A percentile compares a stretch with the other conserved stretches of the same genome.
These are phyloP conservation scores for Clavaria fumosa DNA, from an alignment of 768 basidiomycete species.

Conservation along the genomic window DNA sequence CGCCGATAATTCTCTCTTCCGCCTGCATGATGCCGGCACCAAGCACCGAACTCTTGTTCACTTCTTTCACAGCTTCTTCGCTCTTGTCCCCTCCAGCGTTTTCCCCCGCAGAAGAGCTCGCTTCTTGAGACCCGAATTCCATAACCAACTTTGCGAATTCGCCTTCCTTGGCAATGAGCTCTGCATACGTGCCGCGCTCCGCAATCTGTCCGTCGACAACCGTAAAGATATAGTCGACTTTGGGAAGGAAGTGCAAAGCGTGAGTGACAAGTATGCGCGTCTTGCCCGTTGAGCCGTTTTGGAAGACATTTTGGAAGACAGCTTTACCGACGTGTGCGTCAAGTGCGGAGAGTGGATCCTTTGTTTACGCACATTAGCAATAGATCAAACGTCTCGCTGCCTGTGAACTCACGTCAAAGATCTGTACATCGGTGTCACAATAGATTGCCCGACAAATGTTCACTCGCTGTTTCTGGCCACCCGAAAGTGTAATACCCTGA, in stretches of 20 bases:
- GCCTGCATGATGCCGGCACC: conserved; percentile 59
- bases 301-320: conserved; percentile 74
- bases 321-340: conserved; percentile 87
- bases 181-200: conserved; percentile 66
- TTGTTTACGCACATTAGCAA: conserved; percentile 2
- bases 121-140: conserved; percentile 64
- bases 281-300: conserved; percentile 44
- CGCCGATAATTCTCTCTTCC: conserved; percentile 72
- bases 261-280: conserved; percentile 87
- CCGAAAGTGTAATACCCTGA: conserved; percentile 74
- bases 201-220: conserved; percentile 62
- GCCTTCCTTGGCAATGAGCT: conserved; percentile 47
- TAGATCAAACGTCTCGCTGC: background rate
- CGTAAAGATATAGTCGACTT: conserved; percentile 76
- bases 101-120: conserved; percentile 29
- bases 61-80: conserved; percentile 20
- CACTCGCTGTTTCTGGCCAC: conserved; percentile 65
- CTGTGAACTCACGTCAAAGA: conserved; percentile 43
- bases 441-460: conserved; percentile 84
- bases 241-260: conserved; percentile 76
- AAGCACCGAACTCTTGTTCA: conserved; percentile 23
- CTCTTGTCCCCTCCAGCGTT: conserved; percentile 15
- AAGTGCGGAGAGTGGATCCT: conserved; percentile 80
- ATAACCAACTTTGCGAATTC: conserved; percentile 59
- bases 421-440: conserved; percentile 71